Conservation (phyloP, 164 flowering plant genomes). For the Macadamia integrifolia region DNA sequence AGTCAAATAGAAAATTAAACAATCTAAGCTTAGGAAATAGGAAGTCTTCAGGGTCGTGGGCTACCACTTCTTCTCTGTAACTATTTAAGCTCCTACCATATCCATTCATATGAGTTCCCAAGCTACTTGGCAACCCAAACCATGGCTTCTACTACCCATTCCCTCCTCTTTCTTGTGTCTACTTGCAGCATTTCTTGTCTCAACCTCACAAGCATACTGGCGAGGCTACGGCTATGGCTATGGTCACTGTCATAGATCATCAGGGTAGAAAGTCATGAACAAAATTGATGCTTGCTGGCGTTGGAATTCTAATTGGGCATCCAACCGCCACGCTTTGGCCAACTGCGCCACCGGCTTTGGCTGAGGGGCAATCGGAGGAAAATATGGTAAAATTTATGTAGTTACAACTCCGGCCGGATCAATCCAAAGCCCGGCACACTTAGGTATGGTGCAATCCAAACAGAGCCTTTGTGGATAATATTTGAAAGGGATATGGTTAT, state of each 20-base stretch:
- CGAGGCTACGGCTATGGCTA: background rate
- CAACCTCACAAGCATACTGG: background rate
- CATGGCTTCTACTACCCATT: background rate
- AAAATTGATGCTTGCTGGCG: background rate
- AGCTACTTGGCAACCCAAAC: too few species aligned
- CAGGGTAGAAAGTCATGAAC: background rate
- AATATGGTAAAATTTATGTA: slow-evolving; percentile 15
- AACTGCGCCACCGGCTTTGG: slow-evolving; percentile 36
- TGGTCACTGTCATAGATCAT: too few species aligned
- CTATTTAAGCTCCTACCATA: background rate
- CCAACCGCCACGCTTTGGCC: slow-evolving; percentile 41
- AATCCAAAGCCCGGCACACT: slow-evolving; percentile 32
- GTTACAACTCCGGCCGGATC: slow-evolving; percentile 20
- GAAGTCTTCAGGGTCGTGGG: slow-evolving; percentile 5
- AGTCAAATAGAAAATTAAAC: too few species aligned
- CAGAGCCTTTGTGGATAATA: slow-evolving; percentile 26
- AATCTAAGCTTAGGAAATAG: too few species aligned
- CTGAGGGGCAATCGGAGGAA: slow-evolving; percentile 18
- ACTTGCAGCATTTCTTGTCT: background rate
- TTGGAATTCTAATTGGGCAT: slow-evolving; percentile 39
- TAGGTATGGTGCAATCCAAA: slow-evolving; percentile 27
- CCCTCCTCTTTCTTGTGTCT: slow-evolving; percentile 1
- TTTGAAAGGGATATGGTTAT: slow-evolving; percentile 25
- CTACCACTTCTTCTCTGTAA: background rate
- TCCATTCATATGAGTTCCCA: background rate